Evolutionary conservation across 768 basidiomycete species (phyloP).

Genomic region (Lactarius evosmus): DNA sequence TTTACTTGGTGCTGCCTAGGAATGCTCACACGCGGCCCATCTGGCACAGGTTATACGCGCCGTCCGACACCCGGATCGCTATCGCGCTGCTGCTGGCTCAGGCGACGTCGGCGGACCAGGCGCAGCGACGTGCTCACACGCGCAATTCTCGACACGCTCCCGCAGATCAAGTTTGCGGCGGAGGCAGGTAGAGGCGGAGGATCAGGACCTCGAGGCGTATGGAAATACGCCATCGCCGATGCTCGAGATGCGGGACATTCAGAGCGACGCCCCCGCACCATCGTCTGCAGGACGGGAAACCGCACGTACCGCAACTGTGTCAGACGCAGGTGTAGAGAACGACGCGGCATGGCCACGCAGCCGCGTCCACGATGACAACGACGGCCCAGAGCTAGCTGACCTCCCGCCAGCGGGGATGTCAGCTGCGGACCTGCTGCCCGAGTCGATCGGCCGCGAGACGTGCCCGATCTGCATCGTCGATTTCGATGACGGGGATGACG

Average conservation of each 20-base stretch:
- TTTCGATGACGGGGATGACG: conserved; percentile 90
- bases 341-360: background rate
- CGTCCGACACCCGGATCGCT: conserved; percentile 85
- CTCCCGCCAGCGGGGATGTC: conserved; percentile 23
- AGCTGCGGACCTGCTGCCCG: conserved; percentile 49
- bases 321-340: background rate
- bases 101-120: conserved; percentile 45
- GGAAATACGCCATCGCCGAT: conserved; percentile 2
- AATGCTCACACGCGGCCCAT: background rate
- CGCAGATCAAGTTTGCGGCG: conserved; percentile 78
- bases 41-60: conserved; percentile 70
- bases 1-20: background rate
- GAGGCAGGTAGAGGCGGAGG: conserved; percentile 30
- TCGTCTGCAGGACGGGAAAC: background rate
- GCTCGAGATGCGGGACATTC: background rate
- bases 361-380: background rate
- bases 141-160: conserved; percentile 95
- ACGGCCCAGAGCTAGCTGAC: conserved; percentile 15
- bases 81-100: conserved; percentile 48
- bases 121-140: too few species aligned
- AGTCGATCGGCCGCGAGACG: conserved; percentile 73
- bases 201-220: conserved; percentile 16
- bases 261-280: background rate
- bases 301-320: background rate
- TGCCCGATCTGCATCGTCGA: conserved; percentile 96